Base-by-base conservation (phyloP, 2,329 filamentous ascomycete genomes). In the Paracoccidioides lutzii region DNA sequence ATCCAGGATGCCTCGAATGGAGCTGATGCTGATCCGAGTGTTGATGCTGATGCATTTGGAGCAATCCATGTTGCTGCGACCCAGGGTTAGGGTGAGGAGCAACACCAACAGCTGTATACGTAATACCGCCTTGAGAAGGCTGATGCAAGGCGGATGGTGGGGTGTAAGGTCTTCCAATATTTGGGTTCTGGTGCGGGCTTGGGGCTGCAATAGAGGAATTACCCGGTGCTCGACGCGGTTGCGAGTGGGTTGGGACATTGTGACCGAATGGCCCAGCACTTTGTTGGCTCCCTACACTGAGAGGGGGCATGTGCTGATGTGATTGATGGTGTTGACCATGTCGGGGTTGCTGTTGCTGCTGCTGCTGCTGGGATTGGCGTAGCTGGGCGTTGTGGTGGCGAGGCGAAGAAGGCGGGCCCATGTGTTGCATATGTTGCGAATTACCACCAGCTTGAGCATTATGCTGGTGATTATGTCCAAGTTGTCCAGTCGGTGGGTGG, bases 311-410 rank as follows among this genome's bases (percentile, higher is more conserved):
- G 52, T 71, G 69, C 8, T 58, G 52, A 38, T 70, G 57, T 37
- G 37, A 58, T 14, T 66, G 59, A 9, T 69, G 53, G 3, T 48
- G 53, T 10, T 63, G 56, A 33, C 65, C 65, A 35, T 70, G 67
- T 50, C 69, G 69, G 8, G 65, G 60, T n/a, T 67, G 69, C 53
- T 4, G 66, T 51, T 71, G 71, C 10, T 49, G 50, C 52, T 59
- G 60, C 14, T 59, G 57, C 8, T 59, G 59, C 28, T 58, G 57
- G 33, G 51, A 42, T 33, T 44, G 53, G 3, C 35, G 54, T 57
- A 53, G 44, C 51, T 71, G 70, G 22, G 71, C 65, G 54, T 71
- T 68, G 52, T 69, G 68, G 50, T 72, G 70, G 49, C 68, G 71
- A 32, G 63, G 63, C 52, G 44, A 41, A n/a, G 42, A 32, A 22